Evolutionary conservation across 345 rosid genomes (phyloP).

Genomic region (Populus davidiana): DNA sequence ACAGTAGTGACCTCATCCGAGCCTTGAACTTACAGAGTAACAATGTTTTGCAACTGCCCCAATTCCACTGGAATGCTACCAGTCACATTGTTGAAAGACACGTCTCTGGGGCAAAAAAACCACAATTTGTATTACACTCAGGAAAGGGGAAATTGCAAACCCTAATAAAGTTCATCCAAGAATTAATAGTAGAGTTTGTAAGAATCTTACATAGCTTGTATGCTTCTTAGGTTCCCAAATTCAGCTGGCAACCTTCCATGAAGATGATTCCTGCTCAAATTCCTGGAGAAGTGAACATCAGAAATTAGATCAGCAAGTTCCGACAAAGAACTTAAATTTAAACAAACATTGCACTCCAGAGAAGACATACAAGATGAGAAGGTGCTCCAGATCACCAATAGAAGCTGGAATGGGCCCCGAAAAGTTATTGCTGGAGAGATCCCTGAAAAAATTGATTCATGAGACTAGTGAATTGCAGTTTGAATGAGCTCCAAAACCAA

Average conservation of each 20-base stretch:
- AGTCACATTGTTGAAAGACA: constrained; percentile 67
- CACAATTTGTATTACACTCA: neutral
- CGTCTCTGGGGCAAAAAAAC: constrained; percentile 43
- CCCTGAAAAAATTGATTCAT: constrained; percentile 41
- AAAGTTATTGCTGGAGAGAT: constrained; percentile 75
- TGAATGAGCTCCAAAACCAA: neutral
- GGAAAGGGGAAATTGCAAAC: neutral
- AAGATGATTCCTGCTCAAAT: constrained; percentile 69
- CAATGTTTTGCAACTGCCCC: constrained; percentile 78
- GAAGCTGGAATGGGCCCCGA: constrained; percentile 74
- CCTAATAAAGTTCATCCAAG: neutral
- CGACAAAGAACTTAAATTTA: neutral
- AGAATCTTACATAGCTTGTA: constrained; percentile 57
- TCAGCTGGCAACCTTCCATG: constrained; percentile 64
- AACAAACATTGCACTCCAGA: neutral
- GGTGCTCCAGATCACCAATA: constrained; percentile 88
- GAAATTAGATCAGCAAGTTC: too few relatives aligned
- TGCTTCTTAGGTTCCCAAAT: constrained; percentile 78
- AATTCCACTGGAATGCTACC: constrained; percentile 71
- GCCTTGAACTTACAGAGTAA: constrained; percentile 56
- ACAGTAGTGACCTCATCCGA: neutral
- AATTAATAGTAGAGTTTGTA: too few relatives aligned
- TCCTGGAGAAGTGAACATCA: constrained; percentile 32
- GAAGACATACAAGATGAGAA: constrained; percentile 64
- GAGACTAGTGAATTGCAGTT: neutral